Percentiles rank a stretch among this genome's conserved stretches.
These are phyloP conservation scores for Botryosphaeria dothidea DNA, from an alignment of 2,329 filamentous ascomycete genomes.

Conservation along the genomic window DNA sequence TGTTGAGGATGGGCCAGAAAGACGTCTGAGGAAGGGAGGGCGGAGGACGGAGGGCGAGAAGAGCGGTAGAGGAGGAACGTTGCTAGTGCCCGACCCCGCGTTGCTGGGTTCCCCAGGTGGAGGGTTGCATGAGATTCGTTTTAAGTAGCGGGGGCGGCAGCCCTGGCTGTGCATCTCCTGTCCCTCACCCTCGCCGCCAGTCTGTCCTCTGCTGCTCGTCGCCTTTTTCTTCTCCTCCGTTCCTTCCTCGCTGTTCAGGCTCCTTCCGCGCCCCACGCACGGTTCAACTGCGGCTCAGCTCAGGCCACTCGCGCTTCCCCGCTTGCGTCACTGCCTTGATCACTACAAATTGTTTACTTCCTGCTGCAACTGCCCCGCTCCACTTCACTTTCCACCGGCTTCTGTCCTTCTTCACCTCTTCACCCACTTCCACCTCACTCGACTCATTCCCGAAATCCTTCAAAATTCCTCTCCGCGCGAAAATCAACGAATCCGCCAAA, in stretches of 20 bases:
- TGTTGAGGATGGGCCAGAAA: not conserved
- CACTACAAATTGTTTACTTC: conserved; percentile 14
- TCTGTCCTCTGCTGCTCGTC: not conserved
- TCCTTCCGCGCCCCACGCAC: conserved; percentile 6
- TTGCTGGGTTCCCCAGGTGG: not conserved
- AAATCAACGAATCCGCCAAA: conserved; percentile 4
- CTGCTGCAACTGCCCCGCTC: conserved; percentile 2
- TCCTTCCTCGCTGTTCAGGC: conserved; percentile 6
- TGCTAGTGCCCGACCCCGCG: conserved; percentile 9
- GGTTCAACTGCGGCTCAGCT: conserved; percentile 8
- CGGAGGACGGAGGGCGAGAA: not conserved
- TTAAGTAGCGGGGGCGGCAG: not conserved
- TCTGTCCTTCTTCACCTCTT: not conserved
- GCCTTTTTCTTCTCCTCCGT: not conserved
- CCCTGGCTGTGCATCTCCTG: not conserved
- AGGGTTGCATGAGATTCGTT: not conserved
- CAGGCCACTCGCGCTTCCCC: conserved; percentile 8
- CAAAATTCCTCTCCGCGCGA: conserved; percentile 16
- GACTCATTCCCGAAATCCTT: not conserved
- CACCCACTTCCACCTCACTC: not conserved
- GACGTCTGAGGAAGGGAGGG: not conserved
- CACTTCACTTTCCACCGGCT: not conserved
- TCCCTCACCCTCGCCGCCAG: not conserved
- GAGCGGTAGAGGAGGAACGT: not conserved
- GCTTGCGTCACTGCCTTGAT: conserved; percentile 9